A percentile compares a stretch with the other conserved stretches of the same genome.
Conservation (phyloP, 1,284 basidiomycete species). For the Rhizoctonia solani region DNA sequence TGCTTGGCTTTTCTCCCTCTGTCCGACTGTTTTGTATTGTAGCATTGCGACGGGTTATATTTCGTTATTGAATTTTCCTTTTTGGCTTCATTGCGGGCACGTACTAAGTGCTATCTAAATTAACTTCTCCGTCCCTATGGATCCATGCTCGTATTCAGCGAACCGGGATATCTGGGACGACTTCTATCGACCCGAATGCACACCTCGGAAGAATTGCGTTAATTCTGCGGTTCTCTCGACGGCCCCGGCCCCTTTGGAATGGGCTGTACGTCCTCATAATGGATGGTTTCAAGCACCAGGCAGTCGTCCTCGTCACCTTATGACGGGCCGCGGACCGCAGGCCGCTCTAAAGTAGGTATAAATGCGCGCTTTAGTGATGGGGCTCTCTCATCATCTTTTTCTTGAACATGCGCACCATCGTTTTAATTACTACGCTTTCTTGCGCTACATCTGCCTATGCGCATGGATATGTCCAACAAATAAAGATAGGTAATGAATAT, state of each 20-base stretch:
- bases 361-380: not conserved
- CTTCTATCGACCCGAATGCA: not conserved
- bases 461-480: conserved; percentile 15
- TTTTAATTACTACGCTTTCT: not conserved
- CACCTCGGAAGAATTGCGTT: conserved; percentile 24
- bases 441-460: not conserved
- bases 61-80: not conserved
- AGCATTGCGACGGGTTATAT: too few relatives aligned
- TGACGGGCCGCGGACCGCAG: not conserved
- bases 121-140: too few relatives aligned
- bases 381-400: not conserved
- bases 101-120: too few relatives aligned
- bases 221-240: not conserved
- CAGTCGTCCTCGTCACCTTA: too few relatives aligned
- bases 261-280: not conserved
- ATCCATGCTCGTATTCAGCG: too few relatives aligned
- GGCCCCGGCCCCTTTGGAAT: too few relatives aligned
- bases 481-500: conserved; percentile 12
- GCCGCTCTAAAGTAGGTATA: conserved; percentile 18
- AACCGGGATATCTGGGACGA: not conserved
- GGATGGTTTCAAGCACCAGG: not conserved
- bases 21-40: conserved; percentile 2
- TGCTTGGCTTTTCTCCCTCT: not conserved
- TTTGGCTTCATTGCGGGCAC: not conserved
- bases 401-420: not conserved